Percentiles rank a stretch among this genome's conserved stretches.
phyloP scores from a whole-genome alignment of 208 protist genomes.

The Herpetomonas samuelpessoai region DNA sequence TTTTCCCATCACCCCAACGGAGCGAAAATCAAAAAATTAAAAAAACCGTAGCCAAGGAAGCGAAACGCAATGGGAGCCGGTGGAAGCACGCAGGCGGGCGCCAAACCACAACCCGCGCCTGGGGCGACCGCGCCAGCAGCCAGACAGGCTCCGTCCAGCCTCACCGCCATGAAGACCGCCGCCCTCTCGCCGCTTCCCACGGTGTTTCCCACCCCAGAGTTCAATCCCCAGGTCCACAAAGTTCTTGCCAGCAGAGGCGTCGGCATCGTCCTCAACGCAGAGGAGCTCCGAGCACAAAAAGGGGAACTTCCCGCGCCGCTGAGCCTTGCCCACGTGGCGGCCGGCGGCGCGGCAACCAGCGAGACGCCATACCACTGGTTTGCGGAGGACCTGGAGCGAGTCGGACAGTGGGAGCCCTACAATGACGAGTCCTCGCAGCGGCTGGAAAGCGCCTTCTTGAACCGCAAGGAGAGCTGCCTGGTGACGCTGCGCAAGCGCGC shows the following conservation, averaged over 20 bases:
- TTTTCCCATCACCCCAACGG: too few relatives aligned
- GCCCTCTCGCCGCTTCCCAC: not conserved
- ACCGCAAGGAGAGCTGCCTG: conserved; percentile 23
- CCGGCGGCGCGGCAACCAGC: too few relatives aligned
- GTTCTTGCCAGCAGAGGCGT: not conserved
- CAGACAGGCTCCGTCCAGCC: not conserved
- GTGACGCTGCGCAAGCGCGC: conserved; percentile 56
- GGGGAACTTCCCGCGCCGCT: too few relatives aligned
- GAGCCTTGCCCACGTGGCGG: too few relatives aligned
- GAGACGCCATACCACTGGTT: conserved; percentile 53
- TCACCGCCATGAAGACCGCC: not conserved
- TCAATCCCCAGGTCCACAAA: not conserved
- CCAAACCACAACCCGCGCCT: too few relatives aligned
- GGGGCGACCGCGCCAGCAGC: not conserved
- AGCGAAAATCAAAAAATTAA: too few relatives aligned
- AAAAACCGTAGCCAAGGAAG: too few relatives aligned
- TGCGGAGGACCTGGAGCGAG: conserved; percentile 51
- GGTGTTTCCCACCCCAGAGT: not conserved
- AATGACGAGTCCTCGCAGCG: conserved; percentile 35
- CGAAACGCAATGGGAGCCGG: not conserved
- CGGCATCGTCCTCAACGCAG: not conserved
- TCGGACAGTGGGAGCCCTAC: conserved; percentile 65
- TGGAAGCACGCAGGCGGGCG: not conserved
- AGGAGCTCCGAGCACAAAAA: not conserved
- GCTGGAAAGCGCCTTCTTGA: conserved; percentile 57